Conservation (phyloP, 306 rosid genomes). For the Rosa rugosa region DNA sequence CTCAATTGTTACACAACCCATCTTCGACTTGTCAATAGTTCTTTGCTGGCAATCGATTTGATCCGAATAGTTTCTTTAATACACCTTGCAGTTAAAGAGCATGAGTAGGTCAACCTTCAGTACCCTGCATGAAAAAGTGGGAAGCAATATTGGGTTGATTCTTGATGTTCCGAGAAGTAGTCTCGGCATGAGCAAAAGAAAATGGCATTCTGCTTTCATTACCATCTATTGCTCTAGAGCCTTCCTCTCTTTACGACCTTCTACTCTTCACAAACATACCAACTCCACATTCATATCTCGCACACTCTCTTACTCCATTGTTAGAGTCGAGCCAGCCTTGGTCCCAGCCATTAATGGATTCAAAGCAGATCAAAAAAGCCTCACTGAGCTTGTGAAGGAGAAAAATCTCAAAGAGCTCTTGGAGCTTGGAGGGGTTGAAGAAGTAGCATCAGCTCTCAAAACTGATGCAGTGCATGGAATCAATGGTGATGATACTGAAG, state of each 20-base stretch:
- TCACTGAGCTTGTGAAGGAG: slow-evolving; percentile 33
- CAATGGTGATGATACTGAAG: slow-evolving; percentile 7
- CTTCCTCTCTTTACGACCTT: slow-evolving; percentile 7
- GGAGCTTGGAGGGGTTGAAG: slow-evolving; percentile 34
- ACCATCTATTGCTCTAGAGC: slow-evolving; percentile 52
- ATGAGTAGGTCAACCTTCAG: too few species aligned
- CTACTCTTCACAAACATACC: background rate
- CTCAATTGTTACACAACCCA: too few species aligned
- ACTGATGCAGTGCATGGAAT: slow-evolving; percentile 29
- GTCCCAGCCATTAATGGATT: background rate
- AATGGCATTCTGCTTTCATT: slow-evolving; percentile 51
- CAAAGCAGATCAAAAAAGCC: slow-evolving; percentile 20
- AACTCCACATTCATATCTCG: background rate
- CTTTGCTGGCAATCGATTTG: too few species aligned
- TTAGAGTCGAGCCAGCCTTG: slow-evolving; percentile 8
- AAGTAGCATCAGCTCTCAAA: slow-evolving; percentile 30
- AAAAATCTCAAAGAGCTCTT: slow-evolving; percentile 27
- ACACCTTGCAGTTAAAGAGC: too few species aligned
- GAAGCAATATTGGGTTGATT: background rate
- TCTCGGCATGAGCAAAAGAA: slow-evolving; percentile 22
- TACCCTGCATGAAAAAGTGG: too few species aligned
- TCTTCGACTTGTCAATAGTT: too few species aligned
- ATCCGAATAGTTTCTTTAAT: too few species aligned
- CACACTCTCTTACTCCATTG: slow-evolving; percentile 23
- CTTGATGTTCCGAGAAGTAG: slow-evolving; percentile 6